Conservation (phyloP, 352 stramenopile genomes). For the Globisporangium camurandrum region DNA sequence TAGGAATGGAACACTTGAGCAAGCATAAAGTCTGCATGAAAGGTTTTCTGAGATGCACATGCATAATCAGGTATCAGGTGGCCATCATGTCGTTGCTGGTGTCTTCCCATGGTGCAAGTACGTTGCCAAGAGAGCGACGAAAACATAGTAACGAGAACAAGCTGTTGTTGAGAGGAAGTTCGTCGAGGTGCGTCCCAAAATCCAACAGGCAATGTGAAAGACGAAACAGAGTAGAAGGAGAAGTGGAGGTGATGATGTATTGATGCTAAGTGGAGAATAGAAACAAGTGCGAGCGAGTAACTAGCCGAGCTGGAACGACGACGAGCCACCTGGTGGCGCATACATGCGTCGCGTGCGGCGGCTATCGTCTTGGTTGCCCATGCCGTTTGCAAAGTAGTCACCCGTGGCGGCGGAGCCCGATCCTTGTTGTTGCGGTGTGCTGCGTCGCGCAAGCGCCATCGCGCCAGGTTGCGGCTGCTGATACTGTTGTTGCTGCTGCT, state of each 20-base stretch:
- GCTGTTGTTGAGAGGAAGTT: too few species aligned
- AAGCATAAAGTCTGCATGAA: too few species aligned
- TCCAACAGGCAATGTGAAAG: too few species aligned
- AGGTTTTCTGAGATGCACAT: too few species aligned
- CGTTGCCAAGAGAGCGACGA: too few species aligned
- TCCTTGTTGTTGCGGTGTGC: constrained; percentile 10
- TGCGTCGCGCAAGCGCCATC: constrained; percentile 1
- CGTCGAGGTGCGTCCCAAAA: too few species aligned
- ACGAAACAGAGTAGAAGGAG: neutral
- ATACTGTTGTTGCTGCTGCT: constrained; percentile 14
- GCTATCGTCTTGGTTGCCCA: constrained; percentile 22
- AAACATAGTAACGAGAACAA: too few species aligned
- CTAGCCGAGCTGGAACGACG: constrained; percentile 46
- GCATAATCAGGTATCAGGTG: too few species aligned
- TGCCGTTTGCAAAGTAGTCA: constrained; percentile 32
- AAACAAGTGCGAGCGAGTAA: neutral
- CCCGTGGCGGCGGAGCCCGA: constrained; percentile 13
- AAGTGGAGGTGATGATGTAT: neutral
- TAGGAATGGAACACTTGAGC: too few species aligned
- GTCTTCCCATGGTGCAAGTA: too few species aligned
- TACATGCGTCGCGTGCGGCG: constrained; percentile 47
- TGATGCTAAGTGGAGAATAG: neutral
- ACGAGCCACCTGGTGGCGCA: constrained; percentile 22
- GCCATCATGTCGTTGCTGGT: too few species aligned
- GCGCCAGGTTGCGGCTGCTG: constrained; percentile 5